Percentiles rank a stretch among this genome's conserved stretches.
phyloP scores from a whole-genome alignment of 2,329 filamentous ascomycete genomes.

The Chrysoporthe austroafricana region DNA sequence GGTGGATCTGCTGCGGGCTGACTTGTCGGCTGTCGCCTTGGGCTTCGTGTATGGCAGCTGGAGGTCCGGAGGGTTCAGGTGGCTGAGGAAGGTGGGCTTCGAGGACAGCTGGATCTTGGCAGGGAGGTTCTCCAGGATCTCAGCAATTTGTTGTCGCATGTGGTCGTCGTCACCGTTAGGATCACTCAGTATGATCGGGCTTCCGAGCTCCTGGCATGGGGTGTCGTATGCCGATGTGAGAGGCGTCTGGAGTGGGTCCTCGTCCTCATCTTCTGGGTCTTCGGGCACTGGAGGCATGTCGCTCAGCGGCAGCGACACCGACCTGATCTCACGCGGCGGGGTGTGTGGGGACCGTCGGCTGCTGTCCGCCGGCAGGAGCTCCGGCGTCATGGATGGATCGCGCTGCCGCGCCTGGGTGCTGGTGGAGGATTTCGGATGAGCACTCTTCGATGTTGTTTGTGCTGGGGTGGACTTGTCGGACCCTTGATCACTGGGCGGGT shows the following conservation, averaged over 20 bases:
- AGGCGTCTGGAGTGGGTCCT: conserved; percentile 47
- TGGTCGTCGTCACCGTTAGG: conserved; percentile 62
- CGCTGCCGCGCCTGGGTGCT: conserved; percentile 7
- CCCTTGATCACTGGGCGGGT: neutral
- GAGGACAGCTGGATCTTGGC: conserved; percentile 76
- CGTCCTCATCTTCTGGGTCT: conserved; percentile 46
- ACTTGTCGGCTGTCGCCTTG: conserved; percentile 36
- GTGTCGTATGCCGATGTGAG: conserved; percentile 52
- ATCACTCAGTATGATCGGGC: conserved; percentile 40
- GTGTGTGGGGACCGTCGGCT: conserved; percentile 21
- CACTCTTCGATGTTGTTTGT: conserved; percentile 11
- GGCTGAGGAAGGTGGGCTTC: conserved; percentile 51
- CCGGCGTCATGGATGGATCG: conserved; percentile 22
- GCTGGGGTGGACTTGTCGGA: conserved; percentile 1
- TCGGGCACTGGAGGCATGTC: conserved; percentile 51
- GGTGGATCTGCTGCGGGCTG: conserved; percentile 53
- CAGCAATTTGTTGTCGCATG: conserved; percentile 78
- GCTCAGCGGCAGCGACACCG: conserved; percentile 47
- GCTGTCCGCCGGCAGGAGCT: conserved; percentile 13
- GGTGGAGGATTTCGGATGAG: conserved; percentile 12
- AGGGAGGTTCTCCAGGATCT: conserved; percentile 77
- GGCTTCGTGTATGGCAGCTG: conserved; percentile 51
- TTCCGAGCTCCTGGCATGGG: conserved; percentile 40
- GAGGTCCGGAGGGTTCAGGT: conserved; percentile 63
- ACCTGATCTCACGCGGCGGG: conserved; percentile 34